phyloP scores from a whole-genome alignment of 2,329 filamentous ascomycete species.

The Zelopaecilomyces penicillatus region DNA sequence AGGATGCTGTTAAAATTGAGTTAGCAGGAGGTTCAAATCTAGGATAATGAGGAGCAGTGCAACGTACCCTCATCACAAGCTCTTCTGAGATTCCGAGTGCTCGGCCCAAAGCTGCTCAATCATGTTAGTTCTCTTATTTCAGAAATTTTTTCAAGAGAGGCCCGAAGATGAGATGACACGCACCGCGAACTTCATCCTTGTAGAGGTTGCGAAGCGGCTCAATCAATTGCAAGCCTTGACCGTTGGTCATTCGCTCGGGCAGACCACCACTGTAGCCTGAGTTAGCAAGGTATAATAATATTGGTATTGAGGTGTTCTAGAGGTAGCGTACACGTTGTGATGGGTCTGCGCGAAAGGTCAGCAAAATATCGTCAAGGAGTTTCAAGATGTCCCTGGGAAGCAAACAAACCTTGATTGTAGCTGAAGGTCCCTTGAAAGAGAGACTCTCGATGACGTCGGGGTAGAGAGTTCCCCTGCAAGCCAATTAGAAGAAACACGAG shows the following conservation, averaged over 20 bases:
- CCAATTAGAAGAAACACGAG: background rate
- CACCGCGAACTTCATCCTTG: slow-evolving; percentile 60
- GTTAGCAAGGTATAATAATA: too few species aligned
- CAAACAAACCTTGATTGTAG: slow-evolving; percentile 38
- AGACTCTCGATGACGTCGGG: slow-evolving; percentile 27
- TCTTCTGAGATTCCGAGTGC: slow-evolving; percentile 24
- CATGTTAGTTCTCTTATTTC: slow-evolving; percentile 38
- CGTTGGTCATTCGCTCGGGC: slow-evolving; percentile 45
- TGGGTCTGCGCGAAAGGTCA: background rate
- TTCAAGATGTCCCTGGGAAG: slow-evolving; percentile 21
- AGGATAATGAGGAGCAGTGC: too few species aligned
- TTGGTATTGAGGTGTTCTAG: too few species aligned
- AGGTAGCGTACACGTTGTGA: slow-evolving; percentile 45
- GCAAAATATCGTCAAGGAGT: background rate
- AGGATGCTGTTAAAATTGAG: too few species aligned
- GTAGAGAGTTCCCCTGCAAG: slow-evolving; percentile 38
- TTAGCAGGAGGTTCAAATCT: background rate
- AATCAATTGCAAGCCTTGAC: slow-evolving; percentile 12
- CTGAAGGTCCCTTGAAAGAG: slow-evolving; percentile 39
- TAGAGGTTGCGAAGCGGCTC: slow-evolving; percentile 33
- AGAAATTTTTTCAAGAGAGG: slow-evolving; percentile 18
- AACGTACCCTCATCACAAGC: slow-evolving; percentile 16
- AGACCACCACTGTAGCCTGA: slow-evolving; percentile 43
- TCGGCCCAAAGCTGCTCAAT: slow-evolving; percentile 15
- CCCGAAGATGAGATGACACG: slow-evolving; percentile 14